Evolutionary conservation across 2,329 filamentous ascomycete genomes (phyloP), one percentile per base, ranked within the genome.

Genomic region (Huntiella decipiens): DNA sequence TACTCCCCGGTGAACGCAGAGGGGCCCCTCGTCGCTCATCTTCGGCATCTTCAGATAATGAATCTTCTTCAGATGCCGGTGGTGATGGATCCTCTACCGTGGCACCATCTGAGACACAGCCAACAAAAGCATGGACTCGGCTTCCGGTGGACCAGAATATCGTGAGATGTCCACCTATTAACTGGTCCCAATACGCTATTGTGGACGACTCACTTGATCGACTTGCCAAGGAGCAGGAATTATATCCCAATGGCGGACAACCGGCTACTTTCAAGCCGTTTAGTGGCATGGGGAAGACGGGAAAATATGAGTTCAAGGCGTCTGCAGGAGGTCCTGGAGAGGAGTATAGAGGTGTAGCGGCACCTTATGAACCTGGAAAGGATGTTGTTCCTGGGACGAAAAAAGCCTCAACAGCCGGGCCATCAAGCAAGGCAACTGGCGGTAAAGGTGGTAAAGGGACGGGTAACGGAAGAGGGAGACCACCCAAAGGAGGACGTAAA

Each of bases 181-280:
- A 95, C 64, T 96, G 88, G 88, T 75, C 78, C 10, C 87, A 94
- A 57, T 96, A 96, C 60, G 83, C 84, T 54, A 70, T 95, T n/a
- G 77, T 91, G 3, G 45, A 45, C 16, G 79, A 83, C 50, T 75
- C 83, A 1, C 67, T 95, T 33, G 85, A 95, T 60, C 82, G 77
- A 58, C 66, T 95, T 52, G 87, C 95, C 58, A 72, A 76, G 43
- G 82, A 93, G 56, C 86, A 95, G 62, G 63, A 77, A 44, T 63
- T 66, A 42, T 71, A 73, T 45, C 86, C 85, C 1, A 63, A 62
- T 6, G 66, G 70, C 36, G 74, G 74, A 1, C 58, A 58, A 11
- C 75, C 74, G 0, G 68, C 67, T 13, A 56, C 55, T 5, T 52
- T 65, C 17, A 60, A 58, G 4, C 47, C 62, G 5, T 17, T 8